Evolutionary conservation across 75 land plant genomes (phyloP).

Genomic region (Ceratopteris richardii): DNA sequence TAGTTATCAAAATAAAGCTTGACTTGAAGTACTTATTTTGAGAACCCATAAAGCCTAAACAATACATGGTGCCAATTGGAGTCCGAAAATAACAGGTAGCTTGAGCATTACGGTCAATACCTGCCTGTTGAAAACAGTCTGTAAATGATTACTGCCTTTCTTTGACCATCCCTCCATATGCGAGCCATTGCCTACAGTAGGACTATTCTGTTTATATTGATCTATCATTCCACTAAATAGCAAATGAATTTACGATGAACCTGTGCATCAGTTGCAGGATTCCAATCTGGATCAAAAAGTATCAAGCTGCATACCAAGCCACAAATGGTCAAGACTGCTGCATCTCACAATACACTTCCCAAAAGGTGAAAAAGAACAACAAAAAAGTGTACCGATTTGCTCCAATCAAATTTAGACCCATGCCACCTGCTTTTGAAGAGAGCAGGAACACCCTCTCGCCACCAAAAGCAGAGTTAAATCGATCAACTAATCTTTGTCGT

Average conservation of each 20-base stretch:
- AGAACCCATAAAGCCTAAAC: not conserved
- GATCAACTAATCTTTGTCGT: conserved; percentile 34
- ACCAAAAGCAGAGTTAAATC: conserved; percentile 28
- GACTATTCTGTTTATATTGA: not conserved
- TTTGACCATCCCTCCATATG: conserved; percentile 45
- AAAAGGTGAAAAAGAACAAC: not conserved
- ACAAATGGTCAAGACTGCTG: too few species aligned
- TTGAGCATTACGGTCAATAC: conserved; percentile 7
- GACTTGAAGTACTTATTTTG: not conserved
- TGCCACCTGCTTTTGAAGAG: conserved; percentile 46
- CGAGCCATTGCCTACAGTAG: conserved; percentile 40
- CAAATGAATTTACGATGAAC: conserved; percentile 4
- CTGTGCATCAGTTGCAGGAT: conserved; percentile 49
- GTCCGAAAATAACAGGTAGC: conserved; percentile 2
- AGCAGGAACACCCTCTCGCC: conserved; percentile 31
- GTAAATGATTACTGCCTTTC: conserved; percentile 41
- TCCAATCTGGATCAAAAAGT: conserved; percentile 48
- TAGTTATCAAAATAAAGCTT: too few species aligned
- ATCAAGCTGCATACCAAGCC: conserved; percentile 22
- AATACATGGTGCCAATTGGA: not conserved
- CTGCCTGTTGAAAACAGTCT: conserved; percentile 41
- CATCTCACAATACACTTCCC: too few species aligned
- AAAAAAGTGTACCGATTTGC: conserved; percentile 31
- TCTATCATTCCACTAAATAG: not conserved
- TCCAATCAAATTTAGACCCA: conserved; percentile 39